phyloP scores from a whole-genome alignment of 2,329 filamentous ascomycete genomes.

The Aspergillus clavatus region DNA sequence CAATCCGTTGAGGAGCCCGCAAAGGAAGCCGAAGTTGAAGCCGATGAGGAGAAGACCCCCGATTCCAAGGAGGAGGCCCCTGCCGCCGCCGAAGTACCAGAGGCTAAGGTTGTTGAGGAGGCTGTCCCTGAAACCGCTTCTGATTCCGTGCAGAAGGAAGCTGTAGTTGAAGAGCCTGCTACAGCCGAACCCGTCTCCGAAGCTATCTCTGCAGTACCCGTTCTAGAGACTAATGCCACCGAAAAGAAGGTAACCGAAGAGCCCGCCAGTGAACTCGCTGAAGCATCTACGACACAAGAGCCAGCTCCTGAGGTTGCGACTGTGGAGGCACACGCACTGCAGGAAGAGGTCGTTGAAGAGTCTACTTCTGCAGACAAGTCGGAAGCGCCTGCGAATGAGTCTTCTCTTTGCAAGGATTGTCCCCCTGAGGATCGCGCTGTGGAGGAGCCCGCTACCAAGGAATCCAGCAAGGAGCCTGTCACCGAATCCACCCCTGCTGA shows the following conservation, averaged over 20 bases:
- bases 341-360: neutral
- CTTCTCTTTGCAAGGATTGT: neutral
- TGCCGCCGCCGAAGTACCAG: neutral
- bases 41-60: neutral
- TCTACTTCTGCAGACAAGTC: neutral
- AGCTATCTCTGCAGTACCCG: neutral
- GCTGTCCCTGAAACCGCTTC: neutral
- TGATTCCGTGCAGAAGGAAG: conserved; percentile 6
- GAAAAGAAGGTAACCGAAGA: too few species aligned
- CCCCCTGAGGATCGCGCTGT: conserved; percentile 3
- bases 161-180: conserved; percentile 7
- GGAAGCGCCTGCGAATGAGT: conserved; percentile 6
- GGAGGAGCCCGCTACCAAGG: conserved; percentile 8
- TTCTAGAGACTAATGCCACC: neutral
- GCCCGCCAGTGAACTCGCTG: conserved; percentile 2
- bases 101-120: neutral
- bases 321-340: conserved; percentile 1
- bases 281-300: conserved; percentile 2
- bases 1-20: neutral
- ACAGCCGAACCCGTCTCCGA: conserved; percentile 5
- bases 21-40: neutral
- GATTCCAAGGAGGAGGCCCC: neutral
- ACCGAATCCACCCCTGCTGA: conserved; percentile 1
- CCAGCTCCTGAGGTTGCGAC: conserved; percentile 10
- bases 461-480: conserved; percentile 4